These are phyloP conservation scores for Letharia columbiana DNA, from an alignment of 495 filamentous ascomycete species.

Conservation along the genomic window DNA sequence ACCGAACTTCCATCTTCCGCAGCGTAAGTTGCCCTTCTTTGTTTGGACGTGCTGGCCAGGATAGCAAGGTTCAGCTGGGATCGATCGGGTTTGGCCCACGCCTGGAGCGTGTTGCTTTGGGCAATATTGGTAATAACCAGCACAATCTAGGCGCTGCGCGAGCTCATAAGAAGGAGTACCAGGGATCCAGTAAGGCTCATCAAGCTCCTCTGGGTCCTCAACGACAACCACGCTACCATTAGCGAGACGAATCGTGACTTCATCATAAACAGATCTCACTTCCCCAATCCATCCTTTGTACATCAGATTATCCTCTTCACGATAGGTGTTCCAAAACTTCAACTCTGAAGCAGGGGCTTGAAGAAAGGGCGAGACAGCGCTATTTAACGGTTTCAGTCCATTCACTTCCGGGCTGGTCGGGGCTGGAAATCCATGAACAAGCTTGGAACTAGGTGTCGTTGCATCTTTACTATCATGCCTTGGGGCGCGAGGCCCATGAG, in stretches of 20 bases:
- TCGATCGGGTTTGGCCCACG: constrained; percentile 2
- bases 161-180: constrained; percentile 7
- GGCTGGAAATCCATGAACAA: constrained; percentile 11
- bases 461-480: background rate
- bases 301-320: constrained; percentile 32
- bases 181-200: constrained; percentile 27
- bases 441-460: background rate
- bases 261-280: constrained; percentile 26
- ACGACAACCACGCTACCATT: constrained; percentile 34
- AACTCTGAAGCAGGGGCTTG: constrained; percentile 28
- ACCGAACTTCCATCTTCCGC: constrained; percentile 42
- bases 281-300: constrained; percentile 35
- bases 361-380: background rate
- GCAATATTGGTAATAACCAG: constrained; percentile 1
- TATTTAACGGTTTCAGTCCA: background rate
- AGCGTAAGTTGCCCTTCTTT: constrained; percentile 41
- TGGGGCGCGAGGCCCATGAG: constrained; percentile 16
- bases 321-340: constrained; percentile 27
- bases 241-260: constrained; percentile 30
- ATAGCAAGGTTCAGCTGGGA: constrained; percentile 24
- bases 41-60: constrained; percentile 44
- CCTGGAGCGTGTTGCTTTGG: background rate
- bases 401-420: background rate
- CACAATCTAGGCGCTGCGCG: constrained; percentile 13
- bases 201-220: constrained; percentile 29